Percentiles rank a stretch among this genome's conserved stretches.
These are phyloP conservation scores for Omphalea diandra DNA, from an alignment of 441 rosid species.

Conservation along the genomic window DNA sequence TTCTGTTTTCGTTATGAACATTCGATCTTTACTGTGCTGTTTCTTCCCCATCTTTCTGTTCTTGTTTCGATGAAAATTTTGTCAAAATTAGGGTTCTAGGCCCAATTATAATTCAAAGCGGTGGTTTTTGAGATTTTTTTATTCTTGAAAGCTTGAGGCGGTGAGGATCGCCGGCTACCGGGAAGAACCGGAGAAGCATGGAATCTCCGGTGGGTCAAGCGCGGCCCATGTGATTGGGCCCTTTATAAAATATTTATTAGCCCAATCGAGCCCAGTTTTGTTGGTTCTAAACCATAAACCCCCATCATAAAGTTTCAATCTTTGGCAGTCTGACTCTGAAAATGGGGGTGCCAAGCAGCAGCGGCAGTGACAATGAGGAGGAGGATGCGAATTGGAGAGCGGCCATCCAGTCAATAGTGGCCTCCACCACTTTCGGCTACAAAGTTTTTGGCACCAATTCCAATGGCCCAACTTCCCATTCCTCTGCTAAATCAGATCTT, in stretches of 20 bases:
- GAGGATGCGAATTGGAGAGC: slow-evolving; percentile 78
- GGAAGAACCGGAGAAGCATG: slow-evolving; percentile 14
- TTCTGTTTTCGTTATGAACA: slow-evolving; percentile 91
- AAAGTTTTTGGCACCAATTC: slow-evolving; percentile 5
- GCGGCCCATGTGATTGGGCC: neutral
- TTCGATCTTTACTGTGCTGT: slow-evolving; percentile 92
- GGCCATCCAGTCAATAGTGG: slow-evolving; percentile 64
- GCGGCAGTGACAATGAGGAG: slow-evolving; percentile 71
- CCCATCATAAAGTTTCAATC: neutral
- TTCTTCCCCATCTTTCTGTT: slow-evolving; percentile 71
- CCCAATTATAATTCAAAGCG: neutral
- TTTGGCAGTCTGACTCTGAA: neutral
- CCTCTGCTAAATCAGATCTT: slow-evolving; percentile 27
- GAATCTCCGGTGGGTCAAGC: neutral
- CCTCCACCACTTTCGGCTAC: slow-evolving; percentile 45
- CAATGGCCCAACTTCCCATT: slow-evolving; percentile 20
- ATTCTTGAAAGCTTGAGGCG: neutral
- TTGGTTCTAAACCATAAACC: neutral
- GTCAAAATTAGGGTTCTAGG: slow-evolving; percentile 21
- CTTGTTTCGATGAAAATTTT: neutral
- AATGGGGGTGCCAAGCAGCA: slow-evolving; percentile 34
- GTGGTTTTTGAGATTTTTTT: neutral
- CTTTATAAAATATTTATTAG: too few relatives aligned
- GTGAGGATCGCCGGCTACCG: slow-evolving; percentile 5
- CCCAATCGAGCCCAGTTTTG: neutral